Evolutionary conservation across 345 rosid genomes (phyloP), one percentile per base, ranked within the genome.

Genomic region (Eutrema yunnanense): DNA sequence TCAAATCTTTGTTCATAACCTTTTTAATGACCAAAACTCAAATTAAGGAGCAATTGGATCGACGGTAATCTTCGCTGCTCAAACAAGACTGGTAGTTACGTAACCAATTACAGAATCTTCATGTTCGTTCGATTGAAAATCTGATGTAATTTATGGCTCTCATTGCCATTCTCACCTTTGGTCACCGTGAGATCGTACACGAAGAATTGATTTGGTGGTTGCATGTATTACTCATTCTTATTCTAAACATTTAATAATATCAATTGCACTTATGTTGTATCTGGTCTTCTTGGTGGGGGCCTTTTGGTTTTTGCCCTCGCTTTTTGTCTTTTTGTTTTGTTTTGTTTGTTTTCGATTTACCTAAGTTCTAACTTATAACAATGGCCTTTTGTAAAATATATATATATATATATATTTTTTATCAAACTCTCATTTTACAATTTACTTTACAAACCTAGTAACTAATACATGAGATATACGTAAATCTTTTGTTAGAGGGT

Each of bases 191-290:
- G 6, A 30, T 34, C 8, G 71, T 73, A 63, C 64, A 13, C 1
- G 36, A 30, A 54, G 33, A 73, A 16, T 52, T 63, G 56, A 44
- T 73, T 13, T 14, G 71, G 71, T 64, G 9, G 64, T 64, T 73
- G 70, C 70, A 65, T 63, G 44, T 19, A 19, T 19, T 19, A 19
- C 22, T 19, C 22, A 19, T 19, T 19, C 56, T 34, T 29, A 44
- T 43, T 43, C 32, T 26, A 19, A 8, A 43, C 71, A 73, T 64
- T 64, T 34, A 64, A 26, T 53, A 43, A 26, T 53, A 43, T n/a
- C 62, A 10, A 43, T 22, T 51, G 36, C 43, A 62, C 43, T 41
- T 51, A 19, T 4, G 33, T 43, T 49, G 71, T 51, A 46, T 22
- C 34, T 57, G 2, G 27, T 19, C 22, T 19, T 57, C 37, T 56